phyloP scores from a whole-genome alignment of 345 rosid species.

The Linum trigynum region DNA sequence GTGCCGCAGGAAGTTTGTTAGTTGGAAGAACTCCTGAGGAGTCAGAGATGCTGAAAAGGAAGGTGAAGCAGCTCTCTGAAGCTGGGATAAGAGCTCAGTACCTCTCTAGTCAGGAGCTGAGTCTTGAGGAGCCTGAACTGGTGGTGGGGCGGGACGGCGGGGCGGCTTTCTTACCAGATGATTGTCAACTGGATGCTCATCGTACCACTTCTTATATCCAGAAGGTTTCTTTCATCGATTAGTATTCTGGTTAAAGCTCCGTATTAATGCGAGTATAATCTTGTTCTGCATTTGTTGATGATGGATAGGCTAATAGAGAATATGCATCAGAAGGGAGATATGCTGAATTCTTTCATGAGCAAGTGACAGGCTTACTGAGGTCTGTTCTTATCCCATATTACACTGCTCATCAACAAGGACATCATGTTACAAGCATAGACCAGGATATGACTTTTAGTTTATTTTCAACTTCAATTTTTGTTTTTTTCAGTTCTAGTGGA shows the following conservation, averaged over 20 bases:
- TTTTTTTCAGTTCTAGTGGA: constrained; percentile 34
- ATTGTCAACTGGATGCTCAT: constrained; percentile 76
- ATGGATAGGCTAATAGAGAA: constrained; percentile 48
- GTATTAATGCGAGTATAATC: background rate
- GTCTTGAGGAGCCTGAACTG: constrained; percentile 48
- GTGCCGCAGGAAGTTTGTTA: constrained; percentile 58
- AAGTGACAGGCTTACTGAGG: constrained; percentile 59
- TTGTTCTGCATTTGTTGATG: constrained; percentile 5
- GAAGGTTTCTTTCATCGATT: constrained; percentile 34
- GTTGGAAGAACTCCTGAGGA: constrained; percentile 57
- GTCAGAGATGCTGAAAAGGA: constrained; percentile 37
- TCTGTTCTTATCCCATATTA: constrained; percentile 16
- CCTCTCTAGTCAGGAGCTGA: constrained; percentile 50
- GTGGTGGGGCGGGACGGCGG: constrained; percentile 44
- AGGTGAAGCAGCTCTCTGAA: constrained; percentile 51
- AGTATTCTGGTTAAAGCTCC: background rate
- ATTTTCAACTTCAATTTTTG: constrained; percentile 2
- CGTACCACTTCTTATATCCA: constrained; percentile 58
- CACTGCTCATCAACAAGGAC: background rate
- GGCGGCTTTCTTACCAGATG: constrained; percentile 74
- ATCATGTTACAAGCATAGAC: background rate
- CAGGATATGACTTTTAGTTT: background rate
- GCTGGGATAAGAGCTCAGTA: constrained; percentile 63
- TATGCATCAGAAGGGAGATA: constrained; percentile 59
- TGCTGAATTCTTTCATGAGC: constrained; percentile 72